phyloP scores from a whole-genome alignment of 208 protist species.

The Acanthamoeba quina region DNA sequence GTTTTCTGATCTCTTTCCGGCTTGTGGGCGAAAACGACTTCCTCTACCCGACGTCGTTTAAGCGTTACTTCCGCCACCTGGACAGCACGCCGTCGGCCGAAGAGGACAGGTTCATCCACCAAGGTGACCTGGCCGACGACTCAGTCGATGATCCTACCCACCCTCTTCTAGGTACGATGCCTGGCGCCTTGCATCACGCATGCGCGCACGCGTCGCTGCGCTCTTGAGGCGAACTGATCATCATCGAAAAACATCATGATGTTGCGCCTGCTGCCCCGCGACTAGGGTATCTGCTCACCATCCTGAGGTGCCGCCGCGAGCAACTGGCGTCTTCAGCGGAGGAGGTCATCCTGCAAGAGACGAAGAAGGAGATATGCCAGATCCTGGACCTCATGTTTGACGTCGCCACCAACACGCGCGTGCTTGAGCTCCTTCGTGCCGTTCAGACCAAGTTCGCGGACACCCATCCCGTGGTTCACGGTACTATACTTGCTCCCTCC shows the following conservation, averaged over 20 bases:
- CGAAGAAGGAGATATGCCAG: constrained; percentile 50
- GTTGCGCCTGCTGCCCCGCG: not conserved
- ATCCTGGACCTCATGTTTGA: constrained; percentile 72
- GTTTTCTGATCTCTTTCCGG: constrained; percentile 58
- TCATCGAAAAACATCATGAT: not conserved
- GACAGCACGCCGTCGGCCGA: not conserved
- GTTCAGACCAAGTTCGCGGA: not conserved
- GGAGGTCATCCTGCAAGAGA: constrained; percentile 16
- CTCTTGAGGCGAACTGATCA: not conserved
- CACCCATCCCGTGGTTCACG: not conserved
- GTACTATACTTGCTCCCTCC: not conserved
- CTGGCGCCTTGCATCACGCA: not conserved
- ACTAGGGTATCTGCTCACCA: not conserved
- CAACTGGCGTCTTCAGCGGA: not conserved
- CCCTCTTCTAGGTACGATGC: constrained; percentile 23
- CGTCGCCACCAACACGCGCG: constrained; percentile 52
- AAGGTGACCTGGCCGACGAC: constrained; percentile 3
- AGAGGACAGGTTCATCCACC: not conserved
- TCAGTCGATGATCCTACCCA: not conserved
- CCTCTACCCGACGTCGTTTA: constrained; percentile 54
- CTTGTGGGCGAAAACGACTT: constrained; percentile 55
- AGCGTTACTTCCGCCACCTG: not conserved
- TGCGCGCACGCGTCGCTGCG: no score
- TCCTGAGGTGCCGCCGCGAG: not conserved
- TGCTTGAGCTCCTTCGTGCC: constrained; percentile 14